Conservation (phyloP, 2,329 filamentous ascomycete genomes). For the Colletotrichum camelliae region DNA sequence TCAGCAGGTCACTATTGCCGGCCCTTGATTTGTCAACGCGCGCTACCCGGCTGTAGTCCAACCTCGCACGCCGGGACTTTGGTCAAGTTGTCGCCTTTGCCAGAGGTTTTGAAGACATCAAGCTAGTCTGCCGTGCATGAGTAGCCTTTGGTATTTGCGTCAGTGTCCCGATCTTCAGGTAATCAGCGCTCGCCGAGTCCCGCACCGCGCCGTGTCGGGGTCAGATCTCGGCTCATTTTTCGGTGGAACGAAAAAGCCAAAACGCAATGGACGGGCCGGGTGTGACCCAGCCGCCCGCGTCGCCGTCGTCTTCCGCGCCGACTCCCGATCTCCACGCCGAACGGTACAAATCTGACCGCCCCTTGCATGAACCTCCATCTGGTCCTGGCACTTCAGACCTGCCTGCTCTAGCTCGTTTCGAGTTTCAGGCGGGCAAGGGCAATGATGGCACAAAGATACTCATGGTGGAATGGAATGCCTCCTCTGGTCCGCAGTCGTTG, state of each 20-base stretch:
- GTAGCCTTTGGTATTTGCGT: background rate
- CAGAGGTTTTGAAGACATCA: background rate
- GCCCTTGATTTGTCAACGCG: background rate
- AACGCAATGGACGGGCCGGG: background rate
- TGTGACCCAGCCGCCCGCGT: background rate
- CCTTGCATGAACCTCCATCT: background rate
- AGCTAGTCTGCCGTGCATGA: background rate
- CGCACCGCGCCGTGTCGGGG: background rate
- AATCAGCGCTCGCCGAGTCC: background rate
- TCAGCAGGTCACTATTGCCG: background rate
- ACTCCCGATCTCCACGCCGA: background rate
- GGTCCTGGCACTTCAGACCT: conserved; percentile 35
- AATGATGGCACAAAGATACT: conserved; percentile 89
- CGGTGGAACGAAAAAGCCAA: background rate
- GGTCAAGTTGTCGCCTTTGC: background rate
- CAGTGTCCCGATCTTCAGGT: background rate
- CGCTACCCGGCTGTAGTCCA: background rate
- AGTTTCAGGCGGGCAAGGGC: conserved; percentile 78
- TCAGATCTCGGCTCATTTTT: background rate
- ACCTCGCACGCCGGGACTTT: background rate
- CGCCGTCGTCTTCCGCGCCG: background rate
- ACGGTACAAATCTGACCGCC: background rate
- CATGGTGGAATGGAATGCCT: conserved; percentile 86
- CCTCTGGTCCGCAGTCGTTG: background rate
- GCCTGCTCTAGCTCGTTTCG: conserved; percentile 80